These are phyloP conservation scores for Pseudomicrostroma phylloplanum DNA, from an alignment of 1,284 basidiomycete genomes.

Conservation along the genomic window DNA sequence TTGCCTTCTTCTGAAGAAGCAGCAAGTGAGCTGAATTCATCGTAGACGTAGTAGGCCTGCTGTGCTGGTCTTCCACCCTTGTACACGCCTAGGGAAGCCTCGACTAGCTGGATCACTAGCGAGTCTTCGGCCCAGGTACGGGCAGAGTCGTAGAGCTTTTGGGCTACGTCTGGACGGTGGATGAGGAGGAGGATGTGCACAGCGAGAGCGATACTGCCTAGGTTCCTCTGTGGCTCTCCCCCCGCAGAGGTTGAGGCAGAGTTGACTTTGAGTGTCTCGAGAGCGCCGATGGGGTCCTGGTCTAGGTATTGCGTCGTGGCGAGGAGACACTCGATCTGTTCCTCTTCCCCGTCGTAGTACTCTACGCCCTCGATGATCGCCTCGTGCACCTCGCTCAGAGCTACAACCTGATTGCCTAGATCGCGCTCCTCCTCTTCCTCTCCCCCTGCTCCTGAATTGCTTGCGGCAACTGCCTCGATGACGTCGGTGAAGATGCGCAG, in stretches of 20 bases:
- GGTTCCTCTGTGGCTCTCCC: constrained; percentile 10
- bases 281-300: constrained; percentile 37
- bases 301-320: constrained; percentile 12
- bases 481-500: not conserved
- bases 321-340: not conserved
- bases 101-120: constrained; percentile 45
- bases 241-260: constrained; percentile 10
- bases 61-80: constrained; percentile 43
- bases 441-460: not conserved
- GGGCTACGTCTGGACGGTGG: constrained; percentile 42
- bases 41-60: constrained; percentile 50
- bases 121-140: constrained; percentile 46
- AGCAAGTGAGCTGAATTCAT: constrained; percentile 25
- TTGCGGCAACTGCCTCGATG: not conserved
- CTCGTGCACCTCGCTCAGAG: not conserved
- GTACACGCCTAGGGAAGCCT: constrained; percentile 45
- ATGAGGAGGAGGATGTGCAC: constrained; percentile 48
- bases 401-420: not conserved
- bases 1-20: not conserved
- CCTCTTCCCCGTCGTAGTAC: not conserved
- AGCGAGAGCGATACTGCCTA: constrained; percentile 33
- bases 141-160: constrained; percentile 43
- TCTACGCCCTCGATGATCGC: not conserved
- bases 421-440: not conserved
- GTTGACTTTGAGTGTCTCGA: constrained; percentile 34